phyloP scores from a whole-genome alignment of 2,329 filamentous ascomycete genomes.

The Colletotrichum magnum region DNA sequence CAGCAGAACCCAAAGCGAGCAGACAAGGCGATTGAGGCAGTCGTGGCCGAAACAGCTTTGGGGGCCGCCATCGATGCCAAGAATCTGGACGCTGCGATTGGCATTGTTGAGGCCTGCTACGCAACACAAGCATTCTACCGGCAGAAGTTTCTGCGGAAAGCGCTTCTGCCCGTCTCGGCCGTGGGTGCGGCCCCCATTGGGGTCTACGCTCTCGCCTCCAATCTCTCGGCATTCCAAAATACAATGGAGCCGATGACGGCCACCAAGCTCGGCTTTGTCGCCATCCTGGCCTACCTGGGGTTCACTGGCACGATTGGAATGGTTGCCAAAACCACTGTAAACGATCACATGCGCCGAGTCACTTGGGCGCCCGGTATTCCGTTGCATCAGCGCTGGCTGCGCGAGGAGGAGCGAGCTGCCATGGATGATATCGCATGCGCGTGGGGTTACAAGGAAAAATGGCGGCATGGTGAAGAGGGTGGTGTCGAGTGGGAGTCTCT shows the following conservation, averaged over 20 bases:
- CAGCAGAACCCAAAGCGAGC: slow-evolving; percentile 77
- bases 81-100: slow-evolving; percentile 83
- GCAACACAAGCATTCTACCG: slow-evolving; percentile 75
- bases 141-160: slow-evolving; percentile 76
- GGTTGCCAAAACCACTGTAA: slow-evolving; percentile 86
- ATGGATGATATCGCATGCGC: slow-evolving; percentile 88
- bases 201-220: slow-evolving; percentile 78
- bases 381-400: slow-evolving; percentile 84
- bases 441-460: slow-evolving; percentile 90
- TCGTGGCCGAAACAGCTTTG: slow-evolving; percentile 80
- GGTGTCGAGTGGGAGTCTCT: slow-evolving; percentile 91
- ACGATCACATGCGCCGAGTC: slow-evolving; percentile 95
- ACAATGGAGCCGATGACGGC: slow-evolving; percentile 84
- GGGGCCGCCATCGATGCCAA: slow-evolving; percentile 84
- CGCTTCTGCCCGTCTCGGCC: slow-evolving; percentile 71
- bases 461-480: slow-evolving; percentile 89
- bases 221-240: slow-evolving; percentile 75
- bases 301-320: slow-evolving; percentile 87
- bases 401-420: slow-evolving; percentile 90
- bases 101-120: slow-evolving; percentile 80
- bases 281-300: slow-evolving; percentile 85
- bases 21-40: slow-evolving; percentile 79
- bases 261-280: slow-evolving; percentile 83
- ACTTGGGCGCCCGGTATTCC: slow-evolving; percentile 90
- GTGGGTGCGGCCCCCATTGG: slow-evolving; percentile 73